phyloP scores from a whole-genome alignment of 1,284 basidiomycete genomes.

The Psilocybe mexicana region DNA sequence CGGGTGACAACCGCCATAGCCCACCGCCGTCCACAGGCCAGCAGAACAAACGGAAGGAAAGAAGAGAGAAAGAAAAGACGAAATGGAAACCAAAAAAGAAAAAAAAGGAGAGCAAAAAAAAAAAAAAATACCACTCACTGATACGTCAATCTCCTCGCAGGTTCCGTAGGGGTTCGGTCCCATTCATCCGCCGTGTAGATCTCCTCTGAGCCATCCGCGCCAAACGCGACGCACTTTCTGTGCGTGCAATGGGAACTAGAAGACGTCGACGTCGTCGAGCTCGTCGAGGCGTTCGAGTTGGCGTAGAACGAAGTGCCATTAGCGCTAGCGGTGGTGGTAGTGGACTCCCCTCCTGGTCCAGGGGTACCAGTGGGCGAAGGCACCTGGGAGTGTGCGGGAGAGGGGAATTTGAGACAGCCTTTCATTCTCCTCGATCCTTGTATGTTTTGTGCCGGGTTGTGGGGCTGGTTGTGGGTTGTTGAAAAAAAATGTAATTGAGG shows the following conservation, averaged over 20 bases:
- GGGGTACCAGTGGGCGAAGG: slow-evolving; percentile 16
- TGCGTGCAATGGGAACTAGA: slow-evolving; percentile 23
- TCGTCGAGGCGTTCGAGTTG: slow-evolving; percentile 5
- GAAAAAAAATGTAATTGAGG: not conserved
- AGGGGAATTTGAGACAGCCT: slow-evolving; percentile 43
- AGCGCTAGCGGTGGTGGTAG: not conserved
- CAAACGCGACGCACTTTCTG: slow-evolving; percentile 60
- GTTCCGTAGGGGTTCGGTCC: slow-evolving; percentile 63
- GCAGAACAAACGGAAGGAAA: too few relatives aligned
- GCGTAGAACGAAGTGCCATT: slow-evolving; percentile 4
- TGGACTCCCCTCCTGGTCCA: not conserved
- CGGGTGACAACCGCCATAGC: not conserved
- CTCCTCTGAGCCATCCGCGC: slow-evolving; percentile 49
- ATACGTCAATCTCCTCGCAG: slow-evolving; percentile 49
- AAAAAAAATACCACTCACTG: slow-evolving; percentile 40
- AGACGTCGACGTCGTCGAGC: slow-evolving; percentile 21
- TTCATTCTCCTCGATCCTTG: slow-evolving; percentile 26
- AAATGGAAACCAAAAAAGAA: not conserved
- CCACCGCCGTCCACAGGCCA: too few relatives aligned
- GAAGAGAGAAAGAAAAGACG: not conserved
- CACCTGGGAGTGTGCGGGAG: slow-evolving; percentile 6
- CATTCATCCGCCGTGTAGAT: slow-evolving; percentile 67
- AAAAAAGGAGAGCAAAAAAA: not conserved
- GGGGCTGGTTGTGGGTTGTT: too few relatives aligned
- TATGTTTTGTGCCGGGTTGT: too few relatives aligned